phyloP scores from a whole-genome alignment of 163 green algal genomes.

The Smithsoniella earleae region DNA sequence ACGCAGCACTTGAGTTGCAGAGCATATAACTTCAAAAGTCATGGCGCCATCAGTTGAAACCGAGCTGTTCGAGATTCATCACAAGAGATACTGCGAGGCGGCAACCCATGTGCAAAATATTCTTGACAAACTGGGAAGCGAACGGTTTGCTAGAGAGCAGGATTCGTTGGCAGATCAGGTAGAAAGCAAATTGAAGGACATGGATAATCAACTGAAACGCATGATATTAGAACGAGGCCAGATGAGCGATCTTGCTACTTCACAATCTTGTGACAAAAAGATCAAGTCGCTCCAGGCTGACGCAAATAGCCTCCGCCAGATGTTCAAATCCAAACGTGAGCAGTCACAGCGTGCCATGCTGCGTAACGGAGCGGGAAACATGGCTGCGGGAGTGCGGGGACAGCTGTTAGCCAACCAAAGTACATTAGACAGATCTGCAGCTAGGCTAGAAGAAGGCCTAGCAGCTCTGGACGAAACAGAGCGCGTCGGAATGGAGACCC shows the following conservation, averaged over 20 bases:
- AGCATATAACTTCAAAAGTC: too few relatives aligned
- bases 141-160: conserved; percentile 5
- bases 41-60: background rate
- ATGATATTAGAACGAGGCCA: conserved; percentile 11
- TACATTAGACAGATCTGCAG: background rate
- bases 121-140: conserved; percentile 14
- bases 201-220: conserved; percentile 11
- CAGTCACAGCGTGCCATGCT: background rate
- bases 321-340: conserved; percentile 14
- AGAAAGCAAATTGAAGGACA: conserved; percentile 18
- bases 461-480: conserved; percentile 22
- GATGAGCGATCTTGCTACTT: background rate
- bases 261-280: conserved; percentile 9
- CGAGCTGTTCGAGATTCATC: conserved; percentile 23
- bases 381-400: background rate
- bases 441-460: conserved; percentile 2
- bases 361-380: background rate
- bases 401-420: conserved; percentile 22
- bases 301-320: background rate
- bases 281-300: conserved; percentile 20
- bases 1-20: too few relatives aligned
- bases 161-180: background rate
- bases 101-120: conserved; percentile 4
- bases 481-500: conserved; percentile 7
- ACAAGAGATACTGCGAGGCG: conserved; percentile 1